Evolutionary conservation across 495 filamentous ascomycete species (phyloP), one percentile per base, ranked within the genome.

Genomic region (Hypoxylon fragiforme): DNA sequence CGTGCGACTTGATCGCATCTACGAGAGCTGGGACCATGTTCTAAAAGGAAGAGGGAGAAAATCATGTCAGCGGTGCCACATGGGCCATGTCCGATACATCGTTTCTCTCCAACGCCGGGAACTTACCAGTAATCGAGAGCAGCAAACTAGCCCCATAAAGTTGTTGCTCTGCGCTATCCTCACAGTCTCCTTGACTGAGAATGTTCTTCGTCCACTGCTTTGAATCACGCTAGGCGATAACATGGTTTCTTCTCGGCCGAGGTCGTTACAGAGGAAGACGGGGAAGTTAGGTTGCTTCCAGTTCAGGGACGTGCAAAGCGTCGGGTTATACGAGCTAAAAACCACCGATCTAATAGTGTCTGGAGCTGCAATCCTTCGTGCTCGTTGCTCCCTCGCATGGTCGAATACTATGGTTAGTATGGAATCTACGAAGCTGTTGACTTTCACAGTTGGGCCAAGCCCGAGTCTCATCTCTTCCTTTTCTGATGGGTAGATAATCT

Each of bases 211-310:
- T 4, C 88, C 88, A 60, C 84, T 88, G 55, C 78, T 89, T 46
- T 77, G 66, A 26, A 86, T 66, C 16, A 63, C 50, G 37, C 44
- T 55, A 66, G 64, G 76, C 66, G 44, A 71, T 42, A 9, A 70
- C 65, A 57, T 70, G 57, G 19, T 59, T 59, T 65, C 80, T 59
- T 66, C 73, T 67, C 80, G 67, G 62, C 90, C 91, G 40, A 97
- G 81, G 44, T 96, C 90, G 66, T 97, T 97, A 74, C 91, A 96
- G 39, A 96, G 80, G 50, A 98, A 87, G 1, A 97, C 90, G 0
- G 94, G 95, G 63, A 95, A 98, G 60, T 97, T 98, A 8, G 94
- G 94, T 68, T 98, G 94, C 70, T 98, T 98, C 95, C 95, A 98
- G 68, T 97, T 97, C 44, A 98, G 64, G 3, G 92, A 90, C 28